These are phyloP conservation scores for Zasmidium angulare DNA, from an alignment of 2,329 filamentous ascomycete species.

Conservation along the genomic window DNA sequence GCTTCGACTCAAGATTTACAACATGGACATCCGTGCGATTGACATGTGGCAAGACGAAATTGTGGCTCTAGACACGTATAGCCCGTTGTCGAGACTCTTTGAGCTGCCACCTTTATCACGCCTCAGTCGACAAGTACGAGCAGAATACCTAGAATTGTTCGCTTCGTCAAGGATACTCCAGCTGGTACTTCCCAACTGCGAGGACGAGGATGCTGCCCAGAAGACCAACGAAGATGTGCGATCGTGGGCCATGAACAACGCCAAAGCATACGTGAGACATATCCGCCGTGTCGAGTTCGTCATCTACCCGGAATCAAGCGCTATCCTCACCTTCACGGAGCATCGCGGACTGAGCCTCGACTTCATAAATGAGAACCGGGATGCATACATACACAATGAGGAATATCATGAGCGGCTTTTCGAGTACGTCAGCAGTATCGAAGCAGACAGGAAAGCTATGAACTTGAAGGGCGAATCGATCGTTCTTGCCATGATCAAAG, in stretches of 20 bases:
- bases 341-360: not conserved
- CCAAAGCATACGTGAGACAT: not conserved
- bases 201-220: too few species aligned
- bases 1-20: not conserved
- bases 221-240: too few species aligned
- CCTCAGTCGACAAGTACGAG: not conserved
- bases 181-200: too few species aligned
- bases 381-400: not conserved
- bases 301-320: not conserved
- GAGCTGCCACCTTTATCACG: not conserved
- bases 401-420: not conserved
- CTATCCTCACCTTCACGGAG: not conserved
- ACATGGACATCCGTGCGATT: too few species aligned
- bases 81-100: too few species aligned
- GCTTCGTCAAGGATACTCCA: not conserved
- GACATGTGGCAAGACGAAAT: too few species aligned
- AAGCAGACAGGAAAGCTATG: not conserved
- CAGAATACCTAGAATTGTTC: not conserved
- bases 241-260: not conserved
- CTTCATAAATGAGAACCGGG: not conserved
- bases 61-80: too few species aligned
- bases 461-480: not conserved
- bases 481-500: not conserved
- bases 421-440: not conserved
- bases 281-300: not conserved